phyloP scores from a whole-genome alignment of 306 rosid genomes.

The Vicia faba region DNA sequence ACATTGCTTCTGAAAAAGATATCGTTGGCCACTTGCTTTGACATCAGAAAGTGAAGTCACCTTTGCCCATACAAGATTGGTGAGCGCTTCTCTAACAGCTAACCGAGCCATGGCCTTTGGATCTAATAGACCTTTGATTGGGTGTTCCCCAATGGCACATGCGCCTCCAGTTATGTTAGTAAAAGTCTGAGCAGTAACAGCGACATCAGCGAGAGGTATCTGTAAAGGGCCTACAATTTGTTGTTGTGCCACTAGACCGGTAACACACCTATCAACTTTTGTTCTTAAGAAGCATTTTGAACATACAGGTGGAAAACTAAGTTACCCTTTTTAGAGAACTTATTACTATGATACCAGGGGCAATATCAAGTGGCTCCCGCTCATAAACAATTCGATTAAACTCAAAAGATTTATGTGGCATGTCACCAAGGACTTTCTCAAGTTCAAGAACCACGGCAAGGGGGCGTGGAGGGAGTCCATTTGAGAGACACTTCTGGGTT shows the following conservation, averaged over 20 bases:
- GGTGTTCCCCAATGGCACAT: constrained; percentile 71
- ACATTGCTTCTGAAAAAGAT: constrained; percentile 79
- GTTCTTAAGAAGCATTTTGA: constrained; percentile 79
- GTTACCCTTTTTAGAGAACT: constrained; percentile 74
- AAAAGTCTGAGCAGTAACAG: no score
- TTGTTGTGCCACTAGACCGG: constrained; percentile 90
- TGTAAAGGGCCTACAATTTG: constrained; percentile 94
- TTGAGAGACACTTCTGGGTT: constrained; percentile 45
- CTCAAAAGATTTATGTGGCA: constrained; percentile 79
- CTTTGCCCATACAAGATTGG: constrained; percentile 95
- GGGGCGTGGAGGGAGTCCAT: constrained; percentile 66
- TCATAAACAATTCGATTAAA: constrained; percentile 57
- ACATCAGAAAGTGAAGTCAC: constrained; percentile 83
- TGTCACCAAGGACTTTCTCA: constrained; percentile 90
- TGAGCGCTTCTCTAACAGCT: constrained; percentile 94
- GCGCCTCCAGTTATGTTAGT: no score
- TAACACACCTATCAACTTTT: constrained; percentile 83
- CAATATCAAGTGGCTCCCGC: constrained; percentile 75
- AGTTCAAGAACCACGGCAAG: constrained; percentile 90
- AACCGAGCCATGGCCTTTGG: constrained; percentile 96
- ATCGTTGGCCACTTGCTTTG: constrained; percentile 84
- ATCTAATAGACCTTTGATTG: constrained; percentile 79
- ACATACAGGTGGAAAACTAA: constrained; percentile 84
- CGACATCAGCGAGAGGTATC: constrained; percentile 78
- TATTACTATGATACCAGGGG: constrained; percentile 62